Base-by-base conservation (phyloP, 495 filamentous ascomycete species). In the Neurospora sp. region DNA sequence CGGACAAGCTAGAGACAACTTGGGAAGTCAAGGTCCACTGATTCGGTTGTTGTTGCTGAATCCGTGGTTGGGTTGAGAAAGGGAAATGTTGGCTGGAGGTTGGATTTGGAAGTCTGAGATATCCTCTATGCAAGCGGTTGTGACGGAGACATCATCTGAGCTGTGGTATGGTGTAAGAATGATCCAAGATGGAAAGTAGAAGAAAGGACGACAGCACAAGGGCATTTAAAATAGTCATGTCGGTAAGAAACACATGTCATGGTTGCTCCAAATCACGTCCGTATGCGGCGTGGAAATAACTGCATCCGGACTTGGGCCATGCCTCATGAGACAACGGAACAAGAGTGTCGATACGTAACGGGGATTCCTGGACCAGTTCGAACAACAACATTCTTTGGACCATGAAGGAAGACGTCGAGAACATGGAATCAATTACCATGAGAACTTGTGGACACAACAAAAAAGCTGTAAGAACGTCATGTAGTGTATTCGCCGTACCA, bases 391-490 rank as follows among this genome's bases (percentile, higher is more conserved):
- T 65, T 18, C 27, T 35, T 18, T 35, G 27, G 22, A 18, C 53
- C 31, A 65, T 9, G 14, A 18, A 65, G 53, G 14, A 18, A 65
- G 53, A 9, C 6, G 2, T 65, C 27, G 53, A 65, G 14, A 8
- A 35, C 14, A n/a, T n/a, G n/a, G n/a, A 35, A 65, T 31, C 27
- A 35, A 61, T 61, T 61, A 12, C 22, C 14, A 61, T 35, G 27
- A 65, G 27, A 9, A 65, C 53, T 65, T 65, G 53, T 65, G 31
- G 53, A 65, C 53, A 65, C 53, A 35, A 16, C 53, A 65, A 35
- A 70, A 70, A 40, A 73, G 74, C 75, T 74, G 72, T 53, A 70
- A 72, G 75, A 72, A 72, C 70, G 40, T 76, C 5, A 31, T 65
- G 44, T 37, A 59, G 38, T 65, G 44, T 40, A 59, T 72, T 48